Evolutionary conservation across 176 grass and related monocot species (phyloP).

Genomic region (Chloris gayana): DNA sequence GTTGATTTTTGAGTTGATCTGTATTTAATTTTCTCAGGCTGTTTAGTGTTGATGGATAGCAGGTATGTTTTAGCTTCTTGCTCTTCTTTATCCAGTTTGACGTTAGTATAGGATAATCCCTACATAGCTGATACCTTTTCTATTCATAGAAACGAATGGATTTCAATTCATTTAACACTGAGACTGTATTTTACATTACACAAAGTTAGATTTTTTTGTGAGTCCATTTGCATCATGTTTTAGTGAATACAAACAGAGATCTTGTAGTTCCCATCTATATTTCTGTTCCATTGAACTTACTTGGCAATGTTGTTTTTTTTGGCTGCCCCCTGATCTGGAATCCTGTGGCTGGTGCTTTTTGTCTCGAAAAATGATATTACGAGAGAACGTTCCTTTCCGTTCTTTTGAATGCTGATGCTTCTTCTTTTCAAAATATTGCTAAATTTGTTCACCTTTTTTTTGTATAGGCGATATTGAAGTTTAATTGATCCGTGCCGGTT

Average conservation of each 20-base stretch:
- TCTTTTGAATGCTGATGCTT: not conserved
- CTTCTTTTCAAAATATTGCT: not conserved
- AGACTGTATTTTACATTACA: not conserved
- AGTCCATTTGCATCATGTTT: not conserved
- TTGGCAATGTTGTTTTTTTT: not conserved
- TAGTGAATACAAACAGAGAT: conserved; percentile 9
- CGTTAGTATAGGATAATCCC: not conserved
- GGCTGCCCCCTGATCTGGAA: conserved; percentile 11
- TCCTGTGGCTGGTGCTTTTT: not conserved
- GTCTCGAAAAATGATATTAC: not conserved
- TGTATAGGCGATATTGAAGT: no score
- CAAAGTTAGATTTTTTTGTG: not conserved
- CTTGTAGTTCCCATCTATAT: not conserved
- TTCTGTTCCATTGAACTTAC: not conserved
- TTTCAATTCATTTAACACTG: not conserved
- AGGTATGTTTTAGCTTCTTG: not conserved
- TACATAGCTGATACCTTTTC: not conserved
- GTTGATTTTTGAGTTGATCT: not conserved
- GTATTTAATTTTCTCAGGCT: not conserved
- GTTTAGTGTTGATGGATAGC: not conserved
- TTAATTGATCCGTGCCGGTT: not conserved
- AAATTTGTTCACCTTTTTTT: not conserved
- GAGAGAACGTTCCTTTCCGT: not conserved
- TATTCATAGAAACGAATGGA: not conserved
- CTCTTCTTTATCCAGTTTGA: not conserved